A percentile compares a stretch with the other conserved stretches of the same genome.
Conservation (phyloP, 2,329 filamentous ascomycete species). For the Tolypocladium tundrense region DNA sequence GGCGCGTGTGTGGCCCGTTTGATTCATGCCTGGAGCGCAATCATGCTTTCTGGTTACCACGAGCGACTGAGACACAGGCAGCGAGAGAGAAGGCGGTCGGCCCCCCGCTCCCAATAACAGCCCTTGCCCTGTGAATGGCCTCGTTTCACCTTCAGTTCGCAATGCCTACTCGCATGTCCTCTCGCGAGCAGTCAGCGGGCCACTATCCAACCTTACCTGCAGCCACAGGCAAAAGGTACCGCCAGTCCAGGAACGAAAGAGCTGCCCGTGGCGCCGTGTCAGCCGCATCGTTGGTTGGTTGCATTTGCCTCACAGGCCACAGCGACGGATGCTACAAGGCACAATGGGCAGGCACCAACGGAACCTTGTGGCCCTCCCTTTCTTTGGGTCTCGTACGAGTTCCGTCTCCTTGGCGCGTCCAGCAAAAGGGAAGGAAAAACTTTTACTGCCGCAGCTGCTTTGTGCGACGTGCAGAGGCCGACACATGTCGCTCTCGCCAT, state of each 20-base stretch:
- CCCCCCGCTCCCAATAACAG: neutral
- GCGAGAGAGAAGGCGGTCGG: neutral
- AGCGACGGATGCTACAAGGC: neutral
- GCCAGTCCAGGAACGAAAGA: neutral
- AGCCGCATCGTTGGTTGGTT: neutral
- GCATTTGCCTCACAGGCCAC: neutral
- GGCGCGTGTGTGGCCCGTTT: neutral
- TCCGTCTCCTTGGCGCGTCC: neutral
- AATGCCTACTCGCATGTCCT: neutral
- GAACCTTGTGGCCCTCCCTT: neutral
- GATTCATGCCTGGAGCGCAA: neutral
- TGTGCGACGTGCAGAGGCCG: neutral
- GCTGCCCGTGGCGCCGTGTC: neutral
- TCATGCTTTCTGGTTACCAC: neutral
- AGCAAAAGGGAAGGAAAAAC: neutral
- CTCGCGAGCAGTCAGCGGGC: neutral
- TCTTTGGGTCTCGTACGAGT: neutral
- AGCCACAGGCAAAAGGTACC: neutral
- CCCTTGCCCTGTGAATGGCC: neutral
- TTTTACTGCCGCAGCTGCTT: neutral
- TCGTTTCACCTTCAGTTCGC: neutral
- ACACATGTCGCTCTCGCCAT: no score
- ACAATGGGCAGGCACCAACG: neutral
- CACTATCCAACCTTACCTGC: neutral
- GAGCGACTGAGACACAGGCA: neutral